phyloP scores from a whole-genome alignment of 306 rosid genomes.

The Sicyos edulis region DNA sequence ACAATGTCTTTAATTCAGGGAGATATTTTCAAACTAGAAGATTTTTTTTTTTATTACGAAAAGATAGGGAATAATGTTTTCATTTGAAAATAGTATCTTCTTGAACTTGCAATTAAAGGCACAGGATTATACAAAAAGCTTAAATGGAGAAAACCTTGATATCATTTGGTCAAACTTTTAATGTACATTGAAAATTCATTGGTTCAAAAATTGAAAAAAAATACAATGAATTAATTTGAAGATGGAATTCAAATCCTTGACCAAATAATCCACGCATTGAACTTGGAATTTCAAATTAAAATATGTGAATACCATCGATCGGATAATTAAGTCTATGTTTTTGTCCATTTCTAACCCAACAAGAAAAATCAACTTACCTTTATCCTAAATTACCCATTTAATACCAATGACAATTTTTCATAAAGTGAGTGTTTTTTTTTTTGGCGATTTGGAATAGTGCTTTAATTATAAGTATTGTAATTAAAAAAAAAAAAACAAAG shows the following conservation, averaged over 20 bases:
- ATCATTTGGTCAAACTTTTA: not conserved
- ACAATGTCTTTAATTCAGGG: no score
- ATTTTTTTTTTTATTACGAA: no score
- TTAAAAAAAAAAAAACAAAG: no score
- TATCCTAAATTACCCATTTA: not conserved
- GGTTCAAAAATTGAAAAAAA: no score
- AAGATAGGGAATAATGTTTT: no score
- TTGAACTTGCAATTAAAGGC: not conserved
- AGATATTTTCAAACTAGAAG: no score
- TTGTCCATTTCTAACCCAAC: not conserved
- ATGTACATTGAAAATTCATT: not conserved
- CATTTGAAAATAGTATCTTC: no score
- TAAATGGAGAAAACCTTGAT: not conserved
- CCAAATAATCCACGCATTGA: not conserved
- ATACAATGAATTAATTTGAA: not conserved
- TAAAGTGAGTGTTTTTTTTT: no score
- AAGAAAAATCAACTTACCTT: not conserved
- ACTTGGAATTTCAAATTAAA: not conserved
- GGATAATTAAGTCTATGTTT: not conserved
- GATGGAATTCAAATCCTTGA: constrained; percentile 11
- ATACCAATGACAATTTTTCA: no score
- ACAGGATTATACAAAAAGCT: not conserved
- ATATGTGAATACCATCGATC: not conserved
- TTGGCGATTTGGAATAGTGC: no score
- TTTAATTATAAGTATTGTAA: no score